Conservation (phyloP, 2,329 filamentous ascomycete genomes). For the Penicillium hesseltinei region DNA sequence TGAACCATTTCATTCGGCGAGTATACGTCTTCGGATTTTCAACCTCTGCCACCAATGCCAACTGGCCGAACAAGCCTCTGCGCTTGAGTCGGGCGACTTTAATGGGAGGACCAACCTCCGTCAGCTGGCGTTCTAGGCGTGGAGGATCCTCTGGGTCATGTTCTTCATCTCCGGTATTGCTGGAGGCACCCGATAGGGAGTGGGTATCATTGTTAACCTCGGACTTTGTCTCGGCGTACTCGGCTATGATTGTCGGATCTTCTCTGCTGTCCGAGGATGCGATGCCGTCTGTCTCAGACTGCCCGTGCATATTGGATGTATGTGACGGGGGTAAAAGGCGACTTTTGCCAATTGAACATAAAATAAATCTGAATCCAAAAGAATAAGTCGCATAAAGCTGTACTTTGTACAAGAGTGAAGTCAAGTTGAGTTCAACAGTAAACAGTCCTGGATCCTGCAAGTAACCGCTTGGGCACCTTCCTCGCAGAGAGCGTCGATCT, state of each 20-base stretch:
- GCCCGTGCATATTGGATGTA: constrained; percentile 6
- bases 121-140: constrained; percentile 16
- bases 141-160: constrained; percentile 14
- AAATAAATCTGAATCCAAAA: background rate
- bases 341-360: background rate
- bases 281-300: background rate
- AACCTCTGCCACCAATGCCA: constrained; percentile 75
- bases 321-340: background rate
- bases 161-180: constrained; percentile 22
- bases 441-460: background rate
- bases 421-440: background rate
- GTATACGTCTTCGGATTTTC: constrained; percentile 72
- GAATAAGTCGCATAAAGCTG: background rate
- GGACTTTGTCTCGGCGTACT: background rate
- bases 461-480: background rate
- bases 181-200: constrained; percentile 18
- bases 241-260: constrained; percentile 2
- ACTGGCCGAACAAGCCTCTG: constrained; percentile 68
- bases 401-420: background rate
- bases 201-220: constrained; percentile 18
- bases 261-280: constrained; percentile 2
- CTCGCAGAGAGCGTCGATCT: background rate
- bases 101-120: constrained; percentile 38
- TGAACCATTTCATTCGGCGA: constrained; percentile 75
- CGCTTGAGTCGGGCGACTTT: constrained; percentile 55